Percentiles rank a stretch among this genome's conserved stretches.
Conservation (phyloP, 2,329 filamentous ascomycete species). For the Trichophyton mentagrophytes region DNA sequence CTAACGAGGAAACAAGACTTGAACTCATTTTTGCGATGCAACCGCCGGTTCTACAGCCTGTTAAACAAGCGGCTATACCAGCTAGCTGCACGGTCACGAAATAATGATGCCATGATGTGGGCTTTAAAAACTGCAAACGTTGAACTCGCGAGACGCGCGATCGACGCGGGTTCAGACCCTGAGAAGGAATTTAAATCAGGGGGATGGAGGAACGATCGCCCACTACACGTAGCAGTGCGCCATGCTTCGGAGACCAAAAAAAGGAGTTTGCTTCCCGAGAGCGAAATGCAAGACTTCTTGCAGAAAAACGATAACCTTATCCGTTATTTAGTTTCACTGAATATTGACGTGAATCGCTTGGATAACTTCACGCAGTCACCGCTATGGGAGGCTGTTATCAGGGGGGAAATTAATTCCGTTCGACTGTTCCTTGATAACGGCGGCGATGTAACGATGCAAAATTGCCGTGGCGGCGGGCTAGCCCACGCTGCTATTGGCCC, state of each 20-base stretch:
- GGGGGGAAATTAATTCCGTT: background rate
- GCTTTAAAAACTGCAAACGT: background rate
- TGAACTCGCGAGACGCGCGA: background rate
- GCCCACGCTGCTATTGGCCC: background rate
- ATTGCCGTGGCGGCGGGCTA: background rate
- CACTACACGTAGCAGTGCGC: background rate
- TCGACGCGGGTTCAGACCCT: constrained; percentile 2
- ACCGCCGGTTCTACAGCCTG: background rate
- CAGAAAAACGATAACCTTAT: background rate
- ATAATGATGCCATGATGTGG: background rate
- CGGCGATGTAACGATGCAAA: background rate
- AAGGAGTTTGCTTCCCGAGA: background rate
- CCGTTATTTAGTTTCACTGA: background rate
- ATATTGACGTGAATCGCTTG: background rate
- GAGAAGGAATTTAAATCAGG: background rate
- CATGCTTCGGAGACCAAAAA: background rate
- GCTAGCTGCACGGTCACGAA: background rate
- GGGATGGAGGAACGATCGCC: background rate
- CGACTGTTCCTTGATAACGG: background rate
- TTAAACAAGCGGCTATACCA: background rate
- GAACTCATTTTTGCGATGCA: constrained; percentile 2
- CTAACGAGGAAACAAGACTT: background rate
- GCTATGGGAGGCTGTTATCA: background rate
- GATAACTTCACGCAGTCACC: background rate
- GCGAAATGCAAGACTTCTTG: background rate